Percentiles rank a stretch among this genome's conserved stretches.
These are phyloP conservation scores for Chlorella variabilis DNA, from an alignment of 163 green algal genomes.

Conservation along the genomic window DNA sequence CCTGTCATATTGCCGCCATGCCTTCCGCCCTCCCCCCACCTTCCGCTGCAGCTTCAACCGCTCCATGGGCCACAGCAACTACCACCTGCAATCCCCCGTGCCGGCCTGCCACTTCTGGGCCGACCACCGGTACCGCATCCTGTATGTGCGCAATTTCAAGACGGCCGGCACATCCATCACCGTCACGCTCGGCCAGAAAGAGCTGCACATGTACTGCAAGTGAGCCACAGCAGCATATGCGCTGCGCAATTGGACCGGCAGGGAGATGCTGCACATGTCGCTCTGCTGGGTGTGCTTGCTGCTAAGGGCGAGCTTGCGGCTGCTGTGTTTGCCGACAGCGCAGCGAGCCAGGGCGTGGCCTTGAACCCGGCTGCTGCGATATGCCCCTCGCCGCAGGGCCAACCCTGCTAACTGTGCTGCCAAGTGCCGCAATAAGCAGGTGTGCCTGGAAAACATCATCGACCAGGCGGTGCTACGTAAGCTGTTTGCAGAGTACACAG, in stretches of 20 bases:
- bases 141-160: conserved; percentile 39
- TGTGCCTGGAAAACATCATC: conserved; percentile 30
- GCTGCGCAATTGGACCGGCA: no score
- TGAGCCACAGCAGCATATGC: no score
- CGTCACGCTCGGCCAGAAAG: conserved; percentile 28
- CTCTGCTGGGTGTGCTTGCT: no score
- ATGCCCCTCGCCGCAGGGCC: no score
- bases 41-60: conserved; percentile 17
- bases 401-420: neutral
- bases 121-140: conserved; percentile 26
- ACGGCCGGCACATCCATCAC: conserved; percentile 28
- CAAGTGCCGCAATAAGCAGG: conserved; percentile 32
- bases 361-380: no score
- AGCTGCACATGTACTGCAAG: conserved; percentile 39
- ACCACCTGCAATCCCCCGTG: conserved; percentile 17
- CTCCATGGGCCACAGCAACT: conserved; percentile 15
- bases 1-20: neutral
- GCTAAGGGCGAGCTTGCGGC: no score
- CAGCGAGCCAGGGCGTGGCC: no score
- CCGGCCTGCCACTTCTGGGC: conserved; percentile 35
- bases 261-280: no score
- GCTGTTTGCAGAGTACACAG: conserved; percentile 30
- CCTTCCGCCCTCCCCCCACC: neutral
- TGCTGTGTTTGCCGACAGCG: no score
- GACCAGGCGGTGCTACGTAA: neutral